Evolutionary conservation across 352 stramenopile genomes (phyloP).

Genomic region (Phytophthora europaea): DNA sequence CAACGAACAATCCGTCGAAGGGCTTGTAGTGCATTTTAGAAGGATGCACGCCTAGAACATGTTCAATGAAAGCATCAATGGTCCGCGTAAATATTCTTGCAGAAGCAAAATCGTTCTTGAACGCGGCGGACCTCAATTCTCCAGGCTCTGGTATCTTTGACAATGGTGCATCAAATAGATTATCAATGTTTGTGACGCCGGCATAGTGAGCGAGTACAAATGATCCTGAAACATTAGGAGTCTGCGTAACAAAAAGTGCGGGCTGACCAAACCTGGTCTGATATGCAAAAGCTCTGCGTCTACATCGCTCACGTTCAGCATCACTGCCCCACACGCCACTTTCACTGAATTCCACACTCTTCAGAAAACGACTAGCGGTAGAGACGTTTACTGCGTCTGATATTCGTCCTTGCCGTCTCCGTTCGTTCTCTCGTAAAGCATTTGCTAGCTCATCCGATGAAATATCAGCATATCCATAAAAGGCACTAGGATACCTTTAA

Average conservation of each 20-base stretch:
- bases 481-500: background rate
- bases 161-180: background rate
- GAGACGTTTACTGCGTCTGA: too few relatives aligned
- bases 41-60: background rate
- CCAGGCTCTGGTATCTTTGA: too few relatives aligned
- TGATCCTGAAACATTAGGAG: background rate
- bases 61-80: background rate
- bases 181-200: background rate
- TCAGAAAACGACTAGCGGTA: background rate
- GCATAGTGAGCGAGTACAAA: background rate
- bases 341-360: background rate
- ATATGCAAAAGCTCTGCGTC: background rate
- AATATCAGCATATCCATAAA: background rate
- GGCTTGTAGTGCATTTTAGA: too few relatives aligned
- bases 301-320: background rate
- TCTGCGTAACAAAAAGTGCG: background rate
- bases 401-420: background rate
- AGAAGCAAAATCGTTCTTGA: background rate
- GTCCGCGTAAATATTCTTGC: background rate
- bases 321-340: background rate
- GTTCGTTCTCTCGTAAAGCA: background rate
- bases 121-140: too few relatives aligned
- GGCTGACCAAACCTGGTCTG: background rate
- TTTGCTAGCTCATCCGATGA: background rate
- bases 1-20: background rate